Percentiles rank a stretch among this genome's conserved stretches.
Evolutionary conservation across 176 grass and related monocot genomes (phyloP).

Genomic region (Oryza meyeriana): DNA sequence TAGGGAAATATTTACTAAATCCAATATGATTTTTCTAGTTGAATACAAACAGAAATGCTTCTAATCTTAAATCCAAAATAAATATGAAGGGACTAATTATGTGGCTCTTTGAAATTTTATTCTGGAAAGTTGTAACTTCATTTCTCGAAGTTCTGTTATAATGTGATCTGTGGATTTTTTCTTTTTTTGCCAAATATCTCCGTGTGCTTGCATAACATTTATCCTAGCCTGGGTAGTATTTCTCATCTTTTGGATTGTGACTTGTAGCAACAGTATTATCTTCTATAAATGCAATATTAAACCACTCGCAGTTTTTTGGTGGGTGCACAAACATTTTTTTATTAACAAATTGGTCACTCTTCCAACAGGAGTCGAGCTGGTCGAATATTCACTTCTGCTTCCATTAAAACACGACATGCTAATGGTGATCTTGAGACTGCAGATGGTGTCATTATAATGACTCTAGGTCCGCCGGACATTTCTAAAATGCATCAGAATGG

Average conservation of each 20-base stretch:
- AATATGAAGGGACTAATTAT: background rate
- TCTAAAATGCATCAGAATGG: background rate
- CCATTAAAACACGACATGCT: background rate
- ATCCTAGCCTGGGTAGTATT: background rate
- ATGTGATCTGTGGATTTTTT: background rate
- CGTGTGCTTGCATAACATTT: background rate
- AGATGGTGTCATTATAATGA: slow-evolving; percentile 3
- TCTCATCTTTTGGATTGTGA: background rate
- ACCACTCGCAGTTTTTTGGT: background rate
- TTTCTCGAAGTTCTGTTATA: background rate
- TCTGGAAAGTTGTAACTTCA: background rate
- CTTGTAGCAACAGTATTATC: background rate
- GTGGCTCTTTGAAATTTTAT: background rate
- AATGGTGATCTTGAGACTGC: background rate
- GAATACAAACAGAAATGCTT: background rate
- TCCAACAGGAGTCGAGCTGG: slow-evolving; percentile 12
- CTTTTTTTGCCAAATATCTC: background rate
- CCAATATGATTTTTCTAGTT: background rate
- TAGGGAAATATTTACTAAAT: background rate
- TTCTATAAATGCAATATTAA: background rate
- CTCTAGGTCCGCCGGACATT: background rate
- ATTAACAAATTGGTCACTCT: background rate
- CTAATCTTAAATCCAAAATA: background rate
- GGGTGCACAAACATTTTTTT: background rate
- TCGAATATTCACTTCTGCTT: slow-evolving; percentile 9